Conservation (phyloP, 176 grass and related monocot genomes). For the Lolium perenne region DNA sequence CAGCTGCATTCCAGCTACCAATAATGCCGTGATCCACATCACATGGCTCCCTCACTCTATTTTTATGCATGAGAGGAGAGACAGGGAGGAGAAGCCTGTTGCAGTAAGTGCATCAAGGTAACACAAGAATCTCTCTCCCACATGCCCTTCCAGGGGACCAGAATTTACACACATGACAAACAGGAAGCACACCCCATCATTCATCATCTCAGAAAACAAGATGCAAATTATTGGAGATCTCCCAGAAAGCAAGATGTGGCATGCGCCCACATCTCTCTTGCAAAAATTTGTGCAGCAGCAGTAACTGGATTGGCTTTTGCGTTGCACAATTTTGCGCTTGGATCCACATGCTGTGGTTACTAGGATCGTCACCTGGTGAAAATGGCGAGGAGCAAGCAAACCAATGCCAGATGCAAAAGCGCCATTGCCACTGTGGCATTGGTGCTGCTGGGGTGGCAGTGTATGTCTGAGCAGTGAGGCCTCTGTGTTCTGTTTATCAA, state of each 20-base stretch:
- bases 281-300: constrained; percentile 21
- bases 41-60: constrained; percentile 49
- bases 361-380: constrained; percentile 51
- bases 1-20: constrained; percentile 21
- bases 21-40: constrained; percentile 53
- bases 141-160: constrained; percentile 52
- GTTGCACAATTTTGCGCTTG: constrained; percentile 1
- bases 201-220: constrained; percentile 26
- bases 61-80: constrained; percentile 38
- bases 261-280: not conserved
- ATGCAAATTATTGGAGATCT: constrained; percentile 55
- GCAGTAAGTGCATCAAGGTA: constrained; percentile 53
- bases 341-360: constrained; percentile 1
- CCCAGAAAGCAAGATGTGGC: constrained; percentile 30
- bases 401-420: constrained; percentile 9
- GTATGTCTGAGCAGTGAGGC: constrained; percentile 5
- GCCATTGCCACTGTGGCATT: constrained; percentile 1
- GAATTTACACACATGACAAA: constrained; percentile 70
- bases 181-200: constrained; percentile 31
- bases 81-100: not conserved
- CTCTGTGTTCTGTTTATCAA: constrained; percentile 58
- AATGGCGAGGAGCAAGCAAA: not conserved
- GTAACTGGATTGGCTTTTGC: constrained; percentile 43
- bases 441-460: constrained; percentile 3
- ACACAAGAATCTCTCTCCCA: constrained; percentile 47